Base-by-base conservation (phyloP, 1,284 basidiomycete species). In the Moesziomyces globuligerus region DNA sequence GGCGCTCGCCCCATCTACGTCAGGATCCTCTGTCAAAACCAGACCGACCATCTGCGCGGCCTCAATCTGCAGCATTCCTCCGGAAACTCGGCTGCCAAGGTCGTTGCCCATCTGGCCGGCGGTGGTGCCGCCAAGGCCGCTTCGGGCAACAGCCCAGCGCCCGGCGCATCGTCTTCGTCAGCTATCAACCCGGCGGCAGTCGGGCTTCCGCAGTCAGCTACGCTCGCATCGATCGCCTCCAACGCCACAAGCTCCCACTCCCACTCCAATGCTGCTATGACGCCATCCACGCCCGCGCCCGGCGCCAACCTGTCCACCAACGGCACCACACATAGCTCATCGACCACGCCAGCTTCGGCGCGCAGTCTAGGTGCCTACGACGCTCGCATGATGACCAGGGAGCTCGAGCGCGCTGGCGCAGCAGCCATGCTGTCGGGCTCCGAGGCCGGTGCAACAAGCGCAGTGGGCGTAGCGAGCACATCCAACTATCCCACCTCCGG, bases 21-120 rank as follows among this genome's bases (percentile, higher is more conserved):
- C 7, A 52, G 66, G 41, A 67, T 75, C 36, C 60, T 78, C n/a
- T 74, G 61, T 21, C 71, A 78, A 39, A 78, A 78, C 36, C 54
- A 70, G 43, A 71, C 52, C 26, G 75, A 78, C 23, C 76, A 78
- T 50, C 61, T 78, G 17, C 56, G 58, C 32, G 64, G 55, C 13
- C 62, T 65, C 42, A 43, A 25, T 29, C 17, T 61, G 21, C 58
- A 57, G 41, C 44, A 48, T 38, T 48, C 47, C 5, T 32, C 55
- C 15, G 17, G 40, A 7, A 51, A 10, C 34, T 50, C 62, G n/a
- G 39, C 55, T 21, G 51, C 59, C 28, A 69, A 58, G 28, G 28
- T 44, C 29, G 62, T 58, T 8, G 54, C 57, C 3, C 66, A 69
- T 38, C 55, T 69, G 3, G 66, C 59, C 17, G 67, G 67, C 8